A percentile compares a stretch with the other conserved stretches of the same genome.
phyloP scores from a whole-genome alignment of 768 basidiomycete genomes.

The Podaxis carcinomalis region DNA sequence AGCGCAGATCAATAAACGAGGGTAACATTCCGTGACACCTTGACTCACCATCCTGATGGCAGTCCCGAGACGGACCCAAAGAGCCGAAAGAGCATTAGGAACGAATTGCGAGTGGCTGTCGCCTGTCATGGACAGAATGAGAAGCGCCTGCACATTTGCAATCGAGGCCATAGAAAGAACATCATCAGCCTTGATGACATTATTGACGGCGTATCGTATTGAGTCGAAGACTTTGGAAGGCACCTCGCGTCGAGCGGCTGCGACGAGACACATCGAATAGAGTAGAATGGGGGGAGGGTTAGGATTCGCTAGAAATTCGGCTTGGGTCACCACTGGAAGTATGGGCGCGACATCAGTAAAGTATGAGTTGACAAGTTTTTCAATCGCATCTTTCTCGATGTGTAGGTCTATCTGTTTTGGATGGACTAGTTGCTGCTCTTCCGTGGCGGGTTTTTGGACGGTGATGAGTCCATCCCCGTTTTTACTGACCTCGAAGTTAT shows the following conservation, averaged over 20 bases:
- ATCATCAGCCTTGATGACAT: constrained; percentile 84
- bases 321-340: constrained; percentile 83
- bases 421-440: constrained; percentile 50
- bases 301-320: constrained; percentile 77
- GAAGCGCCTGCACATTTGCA: constrained; percentile 81
- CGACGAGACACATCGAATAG: constrained; percentile 92
- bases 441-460: constrained; percentile 58
- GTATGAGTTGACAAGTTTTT: constrained; percentile 86
- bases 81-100: constrained; percentile 77
- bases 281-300: constrained; percentile 79
- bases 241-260: constrained; percentile 79
- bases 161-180: constrained; percentile 84
- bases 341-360: constrained; percentile 87
- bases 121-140: constrained; percentile 83
- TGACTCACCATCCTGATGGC: constrained; percentile 88
- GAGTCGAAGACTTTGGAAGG: constrained; percentile 87
- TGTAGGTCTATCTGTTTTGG: constrained; percentile 67
- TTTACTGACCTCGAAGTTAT: constrained; percentile 81
- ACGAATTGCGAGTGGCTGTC: constrained; percentile 91
- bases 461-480: constrained; percentile 86
- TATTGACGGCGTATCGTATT: constrained; percentile 83
- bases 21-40: not conserved
- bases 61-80: constrained; percentile 83
- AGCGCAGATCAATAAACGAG: constrained; percentile 8
- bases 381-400: constrained; percentile 73